These are phyloP conservation scores for Pseudophaeomoniella oleicola DNA, from an alignment of 2,329 filamentous ascomycete species.

Conservation along the genomic window DNA sequence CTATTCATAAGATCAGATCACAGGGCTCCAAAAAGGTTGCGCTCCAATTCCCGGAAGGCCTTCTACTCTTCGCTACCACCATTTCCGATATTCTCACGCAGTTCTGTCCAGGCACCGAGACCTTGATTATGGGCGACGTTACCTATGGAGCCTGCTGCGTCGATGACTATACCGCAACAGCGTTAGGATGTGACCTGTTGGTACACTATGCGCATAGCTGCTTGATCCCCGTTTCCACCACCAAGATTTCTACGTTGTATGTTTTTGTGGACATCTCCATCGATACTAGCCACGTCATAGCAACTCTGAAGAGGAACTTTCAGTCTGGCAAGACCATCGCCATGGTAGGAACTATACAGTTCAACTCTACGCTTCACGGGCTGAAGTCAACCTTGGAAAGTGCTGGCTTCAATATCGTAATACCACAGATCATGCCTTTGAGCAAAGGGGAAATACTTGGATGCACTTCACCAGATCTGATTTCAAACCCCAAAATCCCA, in stretches of 20 bases:
- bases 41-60: constrained; percentile 91
- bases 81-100: constrained; percentile 91
- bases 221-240: constrained; percentile 89
- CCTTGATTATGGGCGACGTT: constrained; percentile 97
- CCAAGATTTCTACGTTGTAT: constrained; percentile 91
- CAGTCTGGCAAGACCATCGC: constrained; percentile 72
- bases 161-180: constrained; percentile 91
- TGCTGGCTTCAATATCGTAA: constrained; percentile 70
- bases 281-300: constrained; percentile 73
- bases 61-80: constrained; percentile 90
- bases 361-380: constrained; percentile 91
- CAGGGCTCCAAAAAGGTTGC: constrained; percentile 69
- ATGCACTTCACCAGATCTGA: constrained; percentile 78
- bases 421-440: constrained; percentile 84
- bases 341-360: constrained; percentile 93
- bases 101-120: constrained; percentile 85
- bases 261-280: constrained; percentile 98
- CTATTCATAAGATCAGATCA: constrained; percentile 80
- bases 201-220: constrained; percentile 97
- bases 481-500: constrained; percentile 32
- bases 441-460: constrained; percentile 93
- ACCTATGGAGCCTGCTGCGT: constrained; percentile 98
- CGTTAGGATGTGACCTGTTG: constrained; percentile 82
- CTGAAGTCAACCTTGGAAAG: constrained; percentile 62
- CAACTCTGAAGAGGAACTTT: constrained; percentile 81